Evolutionary conservation across 768 basidiomycete species (phyloP).

Genomic region (Hygrophoropsis aurantiaca): DNA sequence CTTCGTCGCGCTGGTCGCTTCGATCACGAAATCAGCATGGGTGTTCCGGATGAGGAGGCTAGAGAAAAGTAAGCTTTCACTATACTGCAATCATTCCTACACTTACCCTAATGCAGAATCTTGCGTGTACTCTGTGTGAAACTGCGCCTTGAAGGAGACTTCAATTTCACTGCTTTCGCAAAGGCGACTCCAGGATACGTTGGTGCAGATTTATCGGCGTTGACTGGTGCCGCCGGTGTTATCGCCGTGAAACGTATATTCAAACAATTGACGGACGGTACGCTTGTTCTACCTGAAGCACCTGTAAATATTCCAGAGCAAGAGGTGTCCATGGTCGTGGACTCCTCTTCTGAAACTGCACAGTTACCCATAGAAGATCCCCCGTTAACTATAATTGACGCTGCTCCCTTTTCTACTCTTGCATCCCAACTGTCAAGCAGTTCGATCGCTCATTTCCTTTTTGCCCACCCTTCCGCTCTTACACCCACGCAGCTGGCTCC

Average conservation of each 20-base stretch:
- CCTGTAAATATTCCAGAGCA: slow-evolving; percentile 12
- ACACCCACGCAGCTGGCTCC: slow-evolving; percentile 77
- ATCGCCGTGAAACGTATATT: slow-evolving; percentile 97
- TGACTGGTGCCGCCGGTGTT: slow-evolving; percentile 92
- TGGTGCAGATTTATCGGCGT: slow-evolving; percentile 88
- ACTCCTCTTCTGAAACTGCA: slow-evolving; percentile 17
- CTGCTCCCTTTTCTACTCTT: slow-evolving; percentile 34
- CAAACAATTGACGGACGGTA: slow-evolving; percentile 68
- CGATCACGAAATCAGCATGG: slow-evolving; percentile 97
- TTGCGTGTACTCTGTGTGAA: slow-evolving; percentile 82
- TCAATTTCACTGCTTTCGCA: slow-evolving; percentile 82
- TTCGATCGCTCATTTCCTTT: slow-evolving; percentile 89
- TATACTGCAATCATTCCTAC: neutral
- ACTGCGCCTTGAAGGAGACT: slow-evolving; percentile 82
- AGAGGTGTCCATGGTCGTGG: slow-evolving; percentile 39
- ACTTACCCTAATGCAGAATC: slow-evolving; percentile 53
- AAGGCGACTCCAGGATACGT: slow-evolving; percentile 97
- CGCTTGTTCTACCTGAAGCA: slow-evolving; percentile 52
- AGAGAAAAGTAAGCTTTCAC: slow-evolving; percentile 71
- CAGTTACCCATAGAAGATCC: slow-evolving; percentile 15
- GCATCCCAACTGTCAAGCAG: slow-evolving; percentile 45
- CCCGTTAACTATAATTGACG: slow-evolving; percentile 10
- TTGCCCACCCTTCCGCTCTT: slow-evolving; percentile 80
- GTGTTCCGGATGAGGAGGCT: slow-evolving; percentile 90
- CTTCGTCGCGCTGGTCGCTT: slow-evolving; percentile 92